A percentile compares a stretch with the other conserved stretches of the same genome.
These are phyloP conservation scores for Venturia pyrina DNA, from an alignment of 2,329 filamentous ascomycete genomes.

Conservation along the genomic window DNA sequence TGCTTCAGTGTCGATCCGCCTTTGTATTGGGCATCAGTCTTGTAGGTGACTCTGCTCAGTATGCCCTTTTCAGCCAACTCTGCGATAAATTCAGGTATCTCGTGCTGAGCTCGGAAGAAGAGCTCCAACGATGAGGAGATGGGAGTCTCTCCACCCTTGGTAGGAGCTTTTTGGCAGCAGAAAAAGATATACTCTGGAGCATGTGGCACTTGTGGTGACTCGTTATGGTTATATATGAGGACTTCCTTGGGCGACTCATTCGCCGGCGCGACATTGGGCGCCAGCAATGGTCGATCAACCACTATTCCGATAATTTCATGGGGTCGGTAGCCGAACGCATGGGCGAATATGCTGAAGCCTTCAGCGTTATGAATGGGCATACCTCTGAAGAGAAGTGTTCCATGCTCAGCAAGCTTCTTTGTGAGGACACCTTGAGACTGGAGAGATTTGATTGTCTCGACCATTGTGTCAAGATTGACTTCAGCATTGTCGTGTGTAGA, in stretches of 20 bases:
- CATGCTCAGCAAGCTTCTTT: conserved; percentile 34
- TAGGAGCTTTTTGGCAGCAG: conserved; percentile 32
- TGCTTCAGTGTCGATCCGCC: conserved; percentile 38
- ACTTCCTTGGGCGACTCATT: conserved; percentile 40
- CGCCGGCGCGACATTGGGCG: conserved; percentile 36
- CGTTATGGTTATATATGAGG: conserved; percentile 42
- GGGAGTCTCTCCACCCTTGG: conserved; percentile 32
- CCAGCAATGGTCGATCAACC: conserved; percentile 34
- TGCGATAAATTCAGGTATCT: conserved; percentile 38
- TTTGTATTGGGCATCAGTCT: conserved; percentile 32
- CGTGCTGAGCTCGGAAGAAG: conserved; percentile 34
- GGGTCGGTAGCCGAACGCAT: conserved; percentile 38
- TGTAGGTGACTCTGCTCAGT: conserved; percentile 33
- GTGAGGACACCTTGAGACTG: conserved; percentile 29
- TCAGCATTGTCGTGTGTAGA: conserved; percentile 15
- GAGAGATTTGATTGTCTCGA: conserved; percentile 29
- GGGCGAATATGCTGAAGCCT: conserved; percentile 40
- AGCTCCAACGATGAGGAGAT: conserved; percentile 40
- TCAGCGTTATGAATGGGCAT: conserved; percentile 35
- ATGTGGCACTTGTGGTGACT: conserved; percentile 41
- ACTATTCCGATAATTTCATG: conserved; percentile 44
- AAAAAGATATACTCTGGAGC: conserved; percentile 44
- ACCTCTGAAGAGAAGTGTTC: conserved; percentile 37
- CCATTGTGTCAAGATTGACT: conserved; percentile 24
- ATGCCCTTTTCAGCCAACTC: conserved; percentile 36